Base-by-base conservation (phyloP, 108 stramenopile genomes). In the Asterionellopsis glacialis region DNA sequence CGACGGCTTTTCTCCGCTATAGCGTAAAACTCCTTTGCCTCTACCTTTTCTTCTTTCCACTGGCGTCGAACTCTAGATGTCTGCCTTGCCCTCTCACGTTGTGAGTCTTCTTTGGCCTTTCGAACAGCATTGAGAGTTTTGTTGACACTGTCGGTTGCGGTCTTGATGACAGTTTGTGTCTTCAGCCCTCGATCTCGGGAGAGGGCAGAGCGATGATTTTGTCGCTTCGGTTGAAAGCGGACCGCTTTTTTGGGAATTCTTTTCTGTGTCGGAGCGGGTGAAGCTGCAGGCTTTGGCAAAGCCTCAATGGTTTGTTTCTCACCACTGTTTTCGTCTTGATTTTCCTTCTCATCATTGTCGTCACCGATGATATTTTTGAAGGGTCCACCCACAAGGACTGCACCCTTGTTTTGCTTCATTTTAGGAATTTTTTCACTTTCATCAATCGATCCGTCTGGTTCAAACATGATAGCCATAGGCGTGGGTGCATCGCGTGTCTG, bases 1-100 rank as follows among this genome's bases (percentile, higher is more conserved):
- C 79, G 69, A 21, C 84, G 60, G 21, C 67, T 73, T 43, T 82
- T 65, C 66, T 86, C 72, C n/a, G 77, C 64, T 60, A 74, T 61
- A 21, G 70, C 70, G 51, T 87, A 65, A 43, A 85, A 75, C 13
- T 62, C 52, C 52, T 68, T 71, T 4, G 82, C 78, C 52, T 85
- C 81, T 39, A 59, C 59, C 18, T 59, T 82, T 54, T 86, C 80
- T 45, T 65, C 57, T 14, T 78, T 67, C 74, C 86, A 79, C 57
- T 87, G 77, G 43, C 79, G 70, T 12, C 82, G 70, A 40, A 84
- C 64, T 9, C 51, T 44, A 41, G 76, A 59, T 9, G 65, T 61
- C 12, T 54, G 41, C 21, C 61, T 55, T n/a, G 50, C 14, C 14
- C 52, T 18, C 5, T 68, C 24, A 12, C 27, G 27, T 3, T 52